These are phyloP conservation scores for Globisporangium rhizosaccharum DNA, from an alignment of 352 stramenopile genomes.

Conservation along the genomic window DNA sequence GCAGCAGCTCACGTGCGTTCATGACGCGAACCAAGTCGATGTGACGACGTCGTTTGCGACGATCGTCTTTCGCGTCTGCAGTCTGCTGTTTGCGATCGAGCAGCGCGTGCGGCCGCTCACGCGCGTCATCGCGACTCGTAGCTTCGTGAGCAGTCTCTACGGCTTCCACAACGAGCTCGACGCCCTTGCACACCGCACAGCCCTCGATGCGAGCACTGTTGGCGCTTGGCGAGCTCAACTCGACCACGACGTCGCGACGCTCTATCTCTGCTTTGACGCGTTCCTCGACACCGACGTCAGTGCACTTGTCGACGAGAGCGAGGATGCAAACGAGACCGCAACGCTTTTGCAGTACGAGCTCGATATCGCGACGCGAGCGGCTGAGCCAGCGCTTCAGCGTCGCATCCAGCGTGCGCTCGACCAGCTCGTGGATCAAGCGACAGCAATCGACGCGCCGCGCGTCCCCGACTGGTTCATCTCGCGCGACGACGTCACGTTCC, in stretches of 20 bases:
- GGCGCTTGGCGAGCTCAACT: no score
- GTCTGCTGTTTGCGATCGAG: constrained; percentile 2
- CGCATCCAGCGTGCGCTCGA: background rate
- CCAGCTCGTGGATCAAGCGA: background rate
- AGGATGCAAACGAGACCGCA: background rate
- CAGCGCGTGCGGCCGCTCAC: background rate
- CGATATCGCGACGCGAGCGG: background rate
- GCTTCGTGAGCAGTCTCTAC: background rate
- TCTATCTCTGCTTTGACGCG: no score
- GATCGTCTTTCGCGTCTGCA: constrained; percentile 3
- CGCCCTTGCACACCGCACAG: no score
- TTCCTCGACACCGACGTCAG: no score
- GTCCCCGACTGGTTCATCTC: background rate
- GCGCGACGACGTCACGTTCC: constrained; percentile 1
- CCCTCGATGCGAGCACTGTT: no score
- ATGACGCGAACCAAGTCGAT: background rate
- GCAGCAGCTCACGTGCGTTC: background rate
- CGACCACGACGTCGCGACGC: no score
- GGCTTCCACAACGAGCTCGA: no score
- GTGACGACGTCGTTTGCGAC: background rate
- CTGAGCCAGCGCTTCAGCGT: background rate
- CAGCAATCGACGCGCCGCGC: background rate
- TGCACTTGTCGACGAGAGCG: no score
- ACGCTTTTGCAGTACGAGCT: background rate
- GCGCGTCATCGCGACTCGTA: background rate